Percentiles rank a stretch among this genome's conserved stretches.
Evolutionary conservation across 768 basidiomycete genomes (phyloP).

Genomic region (Pholiota conissans): DNA sequence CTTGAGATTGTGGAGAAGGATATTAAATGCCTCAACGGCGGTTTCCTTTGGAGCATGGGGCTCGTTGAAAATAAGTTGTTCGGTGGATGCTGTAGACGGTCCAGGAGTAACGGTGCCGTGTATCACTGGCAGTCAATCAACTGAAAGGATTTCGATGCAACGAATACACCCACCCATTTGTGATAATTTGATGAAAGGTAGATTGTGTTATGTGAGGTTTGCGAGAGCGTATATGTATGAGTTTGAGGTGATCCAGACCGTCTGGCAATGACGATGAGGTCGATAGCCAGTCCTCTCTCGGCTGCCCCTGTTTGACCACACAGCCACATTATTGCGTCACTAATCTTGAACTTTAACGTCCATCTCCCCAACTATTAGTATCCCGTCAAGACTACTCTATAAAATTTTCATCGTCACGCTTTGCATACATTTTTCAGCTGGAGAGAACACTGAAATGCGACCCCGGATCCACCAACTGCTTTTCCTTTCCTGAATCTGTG

Average conservation of each 20-base stretch:
- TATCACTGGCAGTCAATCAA: neutral
- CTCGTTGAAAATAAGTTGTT: slow-evolving; percentile 55
- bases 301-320: too few relatives aligned
- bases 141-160: neutral
- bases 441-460: neutral
- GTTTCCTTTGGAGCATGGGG: slow-evolving; percentile 61
- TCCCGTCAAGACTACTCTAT: too few relatives aligned
- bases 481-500: neutral
- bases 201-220: neutral
- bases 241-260: neutral
- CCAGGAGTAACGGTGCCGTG: neutral
- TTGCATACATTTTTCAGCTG: too few relatives aligned
- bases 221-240: neutral
- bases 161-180: neutral
- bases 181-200: neutral
- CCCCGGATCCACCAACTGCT: neutral
- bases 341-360: too few relatives aligned
- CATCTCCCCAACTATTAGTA: neutral
- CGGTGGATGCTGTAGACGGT: slow-evolving; percentile 47
- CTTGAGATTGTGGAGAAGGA: slow-evolving; percentile 57
- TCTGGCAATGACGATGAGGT: neutral
- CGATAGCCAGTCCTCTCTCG: neutral
- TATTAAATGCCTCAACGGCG: slow-evolving; percentile 65
- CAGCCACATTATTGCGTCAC: too few relatives aligned
- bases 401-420: too few relatives aligned